Evolutionary conservation across 179 eudicot species (phyloP), one percentile per base, ranked within the genome.

Genomic region (Amaranthus tricolor): DNA sequence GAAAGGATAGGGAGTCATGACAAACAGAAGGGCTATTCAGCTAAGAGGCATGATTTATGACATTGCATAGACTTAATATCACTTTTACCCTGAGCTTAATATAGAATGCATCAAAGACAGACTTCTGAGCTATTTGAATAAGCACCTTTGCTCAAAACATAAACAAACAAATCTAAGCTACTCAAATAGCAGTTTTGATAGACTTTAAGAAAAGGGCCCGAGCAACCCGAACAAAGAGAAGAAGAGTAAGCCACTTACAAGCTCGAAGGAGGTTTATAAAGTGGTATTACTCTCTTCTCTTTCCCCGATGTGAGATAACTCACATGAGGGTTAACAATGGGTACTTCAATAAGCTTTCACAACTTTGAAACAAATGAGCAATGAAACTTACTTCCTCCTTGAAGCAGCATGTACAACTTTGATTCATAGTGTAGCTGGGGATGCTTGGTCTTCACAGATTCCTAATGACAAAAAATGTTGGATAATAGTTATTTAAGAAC

Each of bases 401-500:
- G 97, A 73, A 94, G 91, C 79, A 90, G 84, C 90, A 87, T 84
- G 73, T 94, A 94, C 68, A 94, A 84, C 78, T 90, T 94, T 19
- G 98, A 94, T 74, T 94, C 98, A 74, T 94, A 94, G 68, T 90
- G 92, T 76, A 94, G 94, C 72, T 94, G 98, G 71, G 98, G 98
- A 73, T 94, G 98, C 88, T 87, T 94, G 72, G 98, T 92, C 85
- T 88, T 92, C 74, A 78, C 94, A 74, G 96, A 73, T 86, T 94
- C 98, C 98, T 94, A 31, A 31, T 31, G 40, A 31, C 40, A 31
- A 31, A 88, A 4, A 74, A 56, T 8, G 69, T 66, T 65, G 71
- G 48, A 31, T 11, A 47, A 44, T 11, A 60, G 54, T 53, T 24
- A 71, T 15, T 9, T 40, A 5, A 17, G 58, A 56, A 59, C 52